Conservation (phyloP, 225 moss, liverwort and hornwort species). For the Pleurozium schreberi region DNA sequence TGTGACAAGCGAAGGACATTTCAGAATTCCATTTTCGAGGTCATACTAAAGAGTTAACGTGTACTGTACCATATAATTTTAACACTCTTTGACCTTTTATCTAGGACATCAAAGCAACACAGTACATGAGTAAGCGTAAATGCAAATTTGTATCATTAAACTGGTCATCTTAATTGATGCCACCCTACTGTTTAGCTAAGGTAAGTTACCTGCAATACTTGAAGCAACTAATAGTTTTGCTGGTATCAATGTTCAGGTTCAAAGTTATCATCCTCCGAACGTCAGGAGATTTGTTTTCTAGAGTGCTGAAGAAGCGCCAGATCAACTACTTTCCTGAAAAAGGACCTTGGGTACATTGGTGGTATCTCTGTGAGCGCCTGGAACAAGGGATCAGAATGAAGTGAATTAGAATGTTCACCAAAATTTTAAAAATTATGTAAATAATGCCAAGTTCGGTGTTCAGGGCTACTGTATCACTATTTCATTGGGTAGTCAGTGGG, state of each 20-base stretch:
- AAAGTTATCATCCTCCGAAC: neutral
- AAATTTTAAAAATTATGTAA: neutral
- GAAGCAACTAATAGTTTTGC: neutral
- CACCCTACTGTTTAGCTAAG: neutral
- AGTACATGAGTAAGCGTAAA: neutral
- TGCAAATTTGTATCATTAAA: neutral
- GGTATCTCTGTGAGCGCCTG: constrained; percentile 78
- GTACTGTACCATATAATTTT: neutral
- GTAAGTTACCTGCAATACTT: neutral
- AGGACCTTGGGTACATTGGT: constrained; percentile 54
- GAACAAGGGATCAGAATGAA: neutral
- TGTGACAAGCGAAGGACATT: neutral
- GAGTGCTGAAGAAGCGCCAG: constrained; percentile 32
- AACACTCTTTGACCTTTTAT: neutral
- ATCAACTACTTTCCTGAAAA: constrained; percentile 63
- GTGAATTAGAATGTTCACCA: neutral
- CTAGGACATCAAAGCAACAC: neutral
- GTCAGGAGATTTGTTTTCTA: neutral
- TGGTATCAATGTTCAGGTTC: neutral
- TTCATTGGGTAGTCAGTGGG: neutral
- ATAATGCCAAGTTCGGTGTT: neutral
- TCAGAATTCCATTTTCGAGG: neutral
- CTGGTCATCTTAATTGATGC: neutral
- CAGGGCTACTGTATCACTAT: neutral
- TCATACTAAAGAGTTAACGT: neutral